These are phyloP conservation scores for Zymoseptoria tritici DNA, from an alignment of 2,329 filamentous ascomycete genomes.

Conservation along the genomic window DNA sequence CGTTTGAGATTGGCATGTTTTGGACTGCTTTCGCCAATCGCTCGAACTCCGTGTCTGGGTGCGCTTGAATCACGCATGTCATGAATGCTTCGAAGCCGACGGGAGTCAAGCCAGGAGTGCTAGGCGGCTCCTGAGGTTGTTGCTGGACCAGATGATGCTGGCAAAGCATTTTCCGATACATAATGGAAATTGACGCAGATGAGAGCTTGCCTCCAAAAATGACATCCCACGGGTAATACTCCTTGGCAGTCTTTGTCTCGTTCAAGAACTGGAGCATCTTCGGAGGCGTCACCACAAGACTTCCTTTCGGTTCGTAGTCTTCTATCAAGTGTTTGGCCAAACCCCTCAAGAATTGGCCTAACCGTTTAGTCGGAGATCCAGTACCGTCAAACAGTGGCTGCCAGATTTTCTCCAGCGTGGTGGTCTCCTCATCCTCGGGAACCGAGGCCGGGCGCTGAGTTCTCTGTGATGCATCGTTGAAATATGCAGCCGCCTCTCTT, in stretches of 20 bases:
- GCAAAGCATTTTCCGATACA: conserved; percentile 42
- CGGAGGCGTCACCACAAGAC: conserved; percentile 64
- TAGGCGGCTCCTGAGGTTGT: conserved; percentile 34
- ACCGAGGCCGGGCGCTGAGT: conserved; percentile 3
- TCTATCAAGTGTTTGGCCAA: conserved; percentile 68
- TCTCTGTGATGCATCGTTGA: neutral
- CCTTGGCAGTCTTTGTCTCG: conserved; percentile 55
- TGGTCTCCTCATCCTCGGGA: conserved; percentile 39
- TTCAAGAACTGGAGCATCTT: conserved; percentile 71
- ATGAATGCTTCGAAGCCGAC: conserved; percentile 54
- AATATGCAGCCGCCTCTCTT: conserved; percentile 4
- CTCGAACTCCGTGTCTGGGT: conserved; percentile 66
- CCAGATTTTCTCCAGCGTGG: conserved; percentile 66
- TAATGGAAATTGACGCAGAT: conserved; percentile 35
- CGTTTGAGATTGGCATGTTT: conserved; percentile 62
- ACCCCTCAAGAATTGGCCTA: conserved; percentile 65
- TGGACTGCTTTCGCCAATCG: conserved; percentile 62
- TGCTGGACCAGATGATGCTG: conserved; percentile 41
- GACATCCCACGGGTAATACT: conserved; percentile 57
- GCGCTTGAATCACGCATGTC: conserved; percentile 63
- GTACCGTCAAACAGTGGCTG: conserved; percentile 63
- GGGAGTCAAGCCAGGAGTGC: conserved; percentile 41
- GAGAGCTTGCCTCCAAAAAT: conserved; percentile 40
- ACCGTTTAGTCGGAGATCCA: conserved; percentile 58
- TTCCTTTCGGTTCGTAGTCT: conserved; percentile 59